Evolutionary conservation across 2,329 filamentous ascomycete genomes (phyloP).

Genomic region (Xylariomycetidae sp.): DNA sequence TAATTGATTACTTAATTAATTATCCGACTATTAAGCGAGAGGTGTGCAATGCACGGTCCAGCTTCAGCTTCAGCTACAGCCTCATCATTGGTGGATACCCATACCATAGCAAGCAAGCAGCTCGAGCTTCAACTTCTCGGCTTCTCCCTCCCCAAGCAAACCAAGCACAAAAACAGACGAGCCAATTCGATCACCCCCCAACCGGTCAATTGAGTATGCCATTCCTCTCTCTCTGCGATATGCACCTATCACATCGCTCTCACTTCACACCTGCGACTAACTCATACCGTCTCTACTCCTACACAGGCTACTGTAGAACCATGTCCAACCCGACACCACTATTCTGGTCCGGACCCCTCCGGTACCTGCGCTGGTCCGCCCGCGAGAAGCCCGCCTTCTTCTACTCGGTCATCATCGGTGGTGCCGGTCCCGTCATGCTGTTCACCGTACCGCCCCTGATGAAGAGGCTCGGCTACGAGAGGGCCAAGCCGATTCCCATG

Average conservation of each 20-base stretch:
- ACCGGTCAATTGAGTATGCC: slow-evolving; percentile 33
- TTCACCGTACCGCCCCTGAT: slow-evolving; percentile 71
- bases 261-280: slow-evolving; percentile 1
- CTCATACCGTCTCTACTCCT: neutral
- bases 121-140: slow-evolving; percentile 9
- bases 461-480: slow-evolving; percentile 66
- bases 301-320: slow-evolving; percentile 6
- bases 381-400: slow-evolving; percentile 89
- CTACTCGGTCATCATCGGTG: slow-evolving; percentile 75
- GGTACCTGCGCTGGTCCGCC: slow-evolving; percentile 83
- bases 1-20: no score
- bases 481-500: slow-evolving; percentile 69
- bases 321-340: slow-evolving; percentile 60
- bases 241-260: neutral
- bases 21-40: no score
- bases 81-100: no score
- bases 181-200: slow-evolving; percentile 11
- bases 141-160: neutral
- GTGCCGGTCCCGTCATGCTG: slow-evolving; percentile 65
- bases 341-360: slow-evolving; percentile 81
- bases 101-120: no score
- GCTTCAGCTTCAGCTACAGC: no score
- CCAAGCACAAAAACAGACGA: slow-evolving; percentile 3
- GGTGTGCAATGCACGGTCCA: no score
- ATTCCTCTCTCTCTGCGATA: neutral